Evolutionary conservation across 257 asterid species (phyloP).

Genomic region (Mitragyna speciosa): DNA sequence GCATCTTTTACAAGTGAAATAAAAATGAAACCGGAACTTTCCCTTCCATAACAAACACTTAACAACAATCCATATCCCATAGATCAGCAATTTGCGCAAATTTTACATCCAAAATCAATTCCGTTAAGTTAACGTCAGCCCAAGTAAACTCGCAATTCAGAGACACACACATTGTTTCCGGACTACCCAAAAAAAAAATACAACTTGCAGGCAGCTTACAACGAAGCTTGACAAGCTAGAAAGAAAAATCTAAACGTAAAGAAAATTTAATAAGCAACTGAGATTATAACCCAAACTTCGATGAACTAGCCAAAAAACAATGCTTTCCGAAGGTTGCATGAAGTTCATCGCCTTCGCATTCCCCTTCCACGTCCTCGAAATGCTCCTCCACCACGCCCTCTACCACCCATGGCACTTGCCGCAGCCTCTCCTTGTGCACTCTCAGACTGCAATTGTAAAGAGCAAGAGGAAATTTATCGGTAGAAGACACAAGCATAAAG

Average conservation of each 20-base stretch:
- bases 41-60: neutral
- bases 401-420: constrained; percentile 73
- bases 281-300: constrained; percentile 18
- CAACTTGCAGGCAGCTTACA: no score
- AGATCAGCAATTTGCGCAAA: neutral
- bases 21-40: neutral
- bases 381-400: constrained; percentile 72
- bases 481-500: neutral
- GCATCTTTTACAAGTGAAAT: neutral
- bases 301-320: constrained; percentile 9
- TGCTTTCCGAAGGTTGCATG: neutral
- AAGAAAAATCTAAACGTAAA: neutral
- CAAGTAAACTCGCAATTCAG: neutral
- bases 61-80: no score
- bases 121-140: neutral
- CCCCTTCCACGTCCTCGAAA: constrained; percentile 84
- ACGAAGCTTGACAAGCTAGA: neutral
- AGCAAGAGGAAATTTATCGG: neutral
- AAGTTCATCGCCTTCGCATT: constrained; percentile 71
- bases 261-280: neutral
- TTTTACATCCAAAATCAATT: neutral
- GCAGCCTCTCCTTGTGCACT: constrained; percentile 99
- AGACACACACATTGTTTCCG: neutral
- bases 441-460: constrained; percentile 61
- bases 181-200: neutral